A percentile compares a stretch with the other conserved stretches of the same genome.
Evolutionary conservation across 83 land plant genomes (phyloP).

Genomic region (Picea mariana): DNA sequence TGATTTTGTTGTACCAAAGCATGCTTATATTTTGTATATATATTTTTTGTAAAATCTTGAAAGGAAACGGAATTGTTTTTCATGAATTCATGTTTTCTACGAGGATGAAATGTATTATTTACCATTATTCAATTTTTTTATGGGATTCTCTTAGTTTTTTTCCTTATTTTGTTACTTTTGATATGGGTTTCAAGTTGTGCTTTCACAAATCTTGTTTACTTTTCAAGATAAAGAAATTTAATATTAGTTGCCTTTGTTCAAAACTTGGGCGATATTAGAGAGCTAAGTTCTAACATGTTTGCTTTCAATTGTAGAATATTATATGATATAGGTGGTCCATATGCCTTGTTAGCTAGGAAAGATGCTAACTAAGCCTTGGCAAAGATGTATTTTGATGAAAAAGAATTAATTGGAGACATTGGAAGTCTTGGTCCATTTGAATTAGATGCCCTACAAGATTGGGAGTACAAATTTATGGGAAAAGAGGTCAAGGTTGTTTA

Average conservation of each 20-base stretch:
- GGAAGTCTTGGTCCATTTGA: constrained; percentile 54
- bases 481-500: constrained; percentile 77
- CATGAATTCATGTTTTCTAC: too few species aligned
- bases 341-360: constrained; percentile 67
- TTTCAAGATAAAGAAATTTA: background rate
- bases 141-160: too few species aligned
- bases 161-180: too few species aligned
- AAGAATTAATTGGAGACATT: constrained; percentile 57
- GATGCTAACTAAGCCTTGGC: constrained; percentile 84
- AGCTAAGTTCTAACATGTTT: background rate
- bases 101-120: too few species aligned
- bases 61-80: too few species aligned
- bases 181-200: too few species aligned
- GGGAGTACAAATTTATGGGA: constrained; percentile 77
- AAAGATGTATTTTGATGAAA: constrained; percentile 61
- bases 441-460: constrained; percentile 61
- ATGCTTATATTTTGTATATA: too few species aligned
- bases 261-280: background rate
- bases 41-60: too few species aligned
- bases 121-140: too few species aligned
- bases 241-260: background rate
- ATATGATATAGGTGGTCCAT: constrained; percentile 80
- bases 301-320: constrained; percentile 54
- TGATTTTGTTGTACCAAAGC: too few species aligned
- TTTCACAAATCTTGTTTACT: background rate